Evolutionary conservation across 768 basidiomycete species (phyloP), one percentile per base, ranked within the genome.

Genomic region (Tricholoma bakamatsutake): DNA sequence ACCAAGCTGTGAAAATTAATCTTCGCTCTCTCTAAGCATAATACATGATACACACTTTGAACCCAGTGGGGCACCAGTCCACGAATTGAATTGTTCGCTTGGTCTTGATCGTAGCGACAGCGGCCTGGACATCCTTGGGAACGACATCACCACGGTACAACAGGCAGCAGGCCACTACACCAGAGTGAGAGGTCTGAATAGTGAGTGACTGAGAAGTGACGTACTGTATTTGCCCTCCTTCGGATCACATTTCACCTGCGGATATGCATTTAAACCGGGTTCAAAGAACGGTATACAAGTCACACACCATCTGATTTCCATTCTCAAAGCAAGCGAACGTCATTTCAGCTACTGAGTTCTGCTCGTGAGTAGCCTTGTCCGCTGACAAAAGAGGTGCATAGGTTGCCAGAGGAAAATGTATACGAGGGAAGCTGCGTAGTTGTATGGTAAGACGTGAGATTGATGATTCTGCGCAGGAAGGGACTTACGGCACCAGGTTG

Each of bases 1-100:
- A 71, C 96, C 96, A 63, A 97, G 87, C 82, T 85, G 66, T 42
- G 64, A 71, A 70, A 62, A 51, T 35, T n/a, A 33, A 50, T 42
- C 21, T 24, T 24, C n/a, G 39, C n/a, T 24, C 5, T 13, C 24
- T 6, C 39, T 4, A 40, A 27, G 45, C 49, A 47, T n/a, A 12
- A 40, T n/a, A n/a, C 27, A 7, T 35, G 1, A 55, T 13, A 60
- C 67, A 39, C 40, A 81, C 80, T 76, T 95, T 95, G 87, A 95
- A 96, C 59, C 95, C 96, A 66, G 96, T 98, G 35, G 91, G 91
- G 73, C 92, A 94, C 95, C 95, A 98, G 68, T 97, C 95, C 59
- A 98, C 95, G 70, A 96, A 97, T 67, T 96, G 94, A 67, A 98
- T 97, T 24, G 96, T 97, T 61, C 90, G 85, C 82, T 95, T 98